Base-by-base conservation (phyloP, 257 asterid species). In the Solanum rostratum region DNA sequence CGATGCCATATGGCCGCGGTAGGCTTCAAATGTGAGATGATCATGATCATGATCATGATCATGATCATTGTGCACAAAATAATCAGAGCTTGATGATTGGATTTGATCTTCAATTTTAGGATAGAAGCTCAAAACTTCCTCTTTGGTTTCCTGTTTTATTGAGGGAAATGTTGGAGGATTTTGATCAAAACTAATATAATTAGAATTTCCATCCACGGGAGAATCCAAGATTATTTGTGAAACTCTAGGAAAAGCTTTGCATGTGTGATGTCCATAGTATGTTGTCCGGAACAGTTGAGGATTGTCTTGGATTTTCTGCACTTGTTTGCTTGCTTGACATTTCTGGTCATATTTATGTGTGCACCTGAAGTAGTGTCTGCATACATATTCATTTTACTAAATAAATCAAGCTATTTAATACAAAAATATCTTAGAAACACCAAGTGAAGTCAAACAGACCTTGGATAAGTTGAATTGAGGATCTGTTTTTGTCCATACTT, bases 281-380 rank as follows among this genome's bases (percentile, higher is more conserved):
- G 94, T 92, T 41, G 95, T 92, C 30, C 90, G 78, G 82, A 59
- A 87, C 4, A 88, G 37, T 3, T 92, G 90, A 30, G 97, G 97
- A 6, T 86, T 89, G 1, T 93, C 95, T 84, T 88, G 87, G 6
- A 90, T 83, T 79, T 73, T 86, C 22, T 94, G 97, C 22, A 93
- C 96, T 55, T 92, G 95, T 85, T 94, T 94, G 0, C 91, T 89
- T 41, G 98, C 98, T 18, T 57, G 89, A 88, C 98, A 94, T 12
- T 86, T 86, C 65, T 93, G 92, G 57, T 93, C 97, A 66, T 68
- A 88, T 78, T 92, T 94, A 90, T 94, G 93, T 15, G 94, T 94
- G 91, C 98, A 94, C 81, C 97, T 88, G 33, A 71, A 94, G 90
- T 94, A 94, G 89, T 89, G 91, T 73, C 98, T 94, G 93, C 88